Conservation (phyloP, 177 flowering plant genomes). For the Vitis hybrid region DNA sequence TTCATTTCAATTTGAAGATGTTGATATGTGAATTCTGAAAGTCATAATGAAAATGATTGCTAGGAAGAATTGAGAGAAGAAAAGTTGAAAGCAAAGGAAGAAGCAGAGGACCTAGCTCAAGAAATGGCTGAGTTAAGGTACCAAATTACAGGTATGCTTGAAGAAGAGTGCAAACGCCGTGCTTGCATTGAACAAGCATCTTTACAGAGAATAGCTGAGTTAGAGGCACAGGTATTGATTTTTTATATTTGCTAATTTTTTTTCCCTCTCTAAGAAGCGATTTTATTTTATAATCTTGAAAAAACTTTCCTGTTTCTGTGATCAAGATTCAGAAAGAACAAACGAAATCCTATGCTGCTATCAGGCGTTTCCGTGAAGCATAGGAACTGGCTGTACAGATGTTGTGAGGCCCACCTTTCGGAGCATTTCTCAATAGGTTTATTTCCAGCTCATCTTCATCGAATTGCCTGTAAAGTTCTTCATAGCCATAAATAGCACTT, state of each 20-base stretch:
- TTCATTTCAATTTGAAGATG: not conserved
- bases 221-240: conserved; percentile 66
- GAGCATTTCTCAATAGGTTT: conserved; percentile 14
- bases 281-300: conserved; percentile 4
- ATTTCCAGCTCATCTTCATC: not conserved
- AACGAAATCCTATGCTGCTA: conserved; percentile 23
- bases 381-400: conserved; percentile 25
- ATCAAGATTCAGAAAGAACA: conserved; percentile 43
- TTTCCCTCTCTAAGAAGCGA: not conserved
- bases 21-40: not conserved
- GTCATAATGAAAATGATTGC: conserved; percentile 11
- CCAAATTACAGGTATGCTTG: conserved; percentile 70
- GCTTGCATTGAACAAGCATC: conserved; percentile 83
- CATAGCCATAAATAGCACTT: not conserved
- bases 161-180: conserved; percentile 81
- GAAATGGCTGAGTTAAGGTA: conserved; percentile 92
- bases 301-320: not conserved
- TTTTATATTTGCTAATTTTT: not conserved
- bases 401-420: conserved; percentile 11
- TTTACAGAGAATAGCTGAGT: conserved; percentile 73
- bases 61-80: conserved; percentile 74
- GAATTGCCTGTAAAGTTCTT: not conserved
- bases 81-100: conserved; percentile 73
- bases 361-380: conserved; percentile 21
- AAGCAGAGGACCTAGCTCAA: conserved; percentile 79